Percentiles rank a stretch among this genome's conserved stretches.
Evolutionary conservation across 2,329 filamentous ascomycete species (phyloP).

Genomic region (Penicillium sp.): DNA sequence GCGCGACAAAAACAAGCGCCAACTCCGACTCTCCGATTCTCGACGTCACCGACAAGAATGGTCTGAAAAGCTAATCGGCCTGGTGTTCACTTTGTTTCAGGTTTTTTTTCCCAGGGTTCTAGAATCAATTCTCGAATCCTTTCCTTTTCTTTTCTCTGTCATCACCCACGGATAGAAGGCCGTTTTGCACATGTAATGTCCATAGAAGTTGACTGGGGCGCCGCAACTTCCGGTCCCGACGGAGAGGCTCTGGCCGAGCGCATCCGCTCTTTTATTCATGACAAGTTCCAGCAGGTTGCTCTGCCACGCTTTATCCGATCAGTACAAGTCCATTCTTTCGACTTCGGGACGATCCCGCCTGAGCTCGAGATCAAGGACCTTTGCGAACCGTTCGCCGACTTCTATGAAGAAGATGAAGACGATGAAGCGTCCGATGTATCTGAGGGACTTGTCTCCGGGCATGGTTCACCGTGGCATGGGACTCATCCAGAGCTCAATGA

Average conservation of each 20-base stretch:
- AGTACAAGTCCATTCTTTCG: constrained; percentile 86
- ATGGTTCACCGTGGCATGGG: too few relatives aligned
- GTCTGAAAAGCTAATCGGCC: too few relatives aligned
- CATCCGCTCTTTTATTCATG: constrained; percentile 88
- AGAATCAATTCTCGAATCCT: too few relatives aligned
- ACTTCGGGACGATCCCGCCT: constrained; percentile 75
- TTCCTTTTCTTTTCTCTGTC: too few relatives aligned
- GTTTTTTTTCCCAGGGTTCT: too few relatives aligned
- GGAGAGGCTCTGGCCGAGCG: constrained; percentile 72
- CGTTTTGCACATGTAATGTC: constrained; percentile 64
- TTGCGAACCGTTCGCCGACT: constrained; percentile 87
- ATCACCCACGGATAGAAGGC: too few relatives aligned
- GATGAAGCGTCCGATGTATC: constrained; percentile 37
- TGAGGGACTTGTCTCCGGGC: constrained; percentile 27
- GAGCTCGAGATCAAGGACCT: constrained; percentile 91
- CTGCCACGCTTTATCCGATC: constrained; percentile 94
- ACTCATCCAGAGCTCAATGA: constrained; percentile 24
- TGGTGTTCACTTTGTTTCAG: too few relatives aligned
- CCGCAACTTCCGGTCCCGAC: constrained; percentile 79
- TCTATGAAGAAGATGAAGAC: constrained; percentile 71
- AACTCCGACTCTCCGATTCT: too few relatives aligned
- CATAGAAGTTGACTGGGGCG: constrained; percentile 94
- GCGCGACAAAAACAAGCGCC: too few relatives aligned
- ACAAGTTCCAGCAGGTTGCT: constrained; percentile 84
- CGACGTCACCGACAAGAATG: too few relatives aligned